These are phyloP conservation scores for Neurospora sp. DNA, from an alignment of 2,329 filamentous ascomycete species.

Conservation along the genomic window DNA sequence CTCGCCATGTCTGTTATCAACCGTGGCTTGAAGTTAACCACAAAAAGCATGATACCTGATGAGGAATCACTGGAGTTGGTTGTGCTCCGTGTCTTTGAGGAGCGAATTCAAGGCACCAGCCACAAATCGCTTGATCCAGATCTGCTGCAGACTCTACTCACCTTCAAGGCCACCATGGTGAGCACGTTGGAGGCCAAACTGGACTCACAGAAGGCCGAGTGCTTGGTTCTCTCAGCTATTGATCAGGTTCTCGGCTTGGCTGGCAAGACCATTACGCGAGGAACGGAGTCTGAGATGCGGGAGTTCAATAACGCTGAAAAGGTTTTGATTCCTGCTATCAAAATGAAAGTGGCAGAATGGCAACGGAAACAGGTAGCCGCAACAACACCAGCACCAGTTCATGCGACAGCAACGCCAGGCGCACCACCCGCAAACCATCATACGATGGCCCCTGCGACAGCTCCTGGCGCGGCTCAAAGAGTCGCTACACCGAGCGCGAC, in stretches of 20 bases:
- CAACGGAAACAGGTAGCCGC: not conserved
- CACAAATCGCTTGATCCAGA: conserved; percentile 25
- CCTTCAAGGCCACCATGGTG: conserved; percentile 37
- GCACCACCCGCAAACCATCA: not conserved
- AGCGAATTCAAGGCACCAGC: conserved; percentile 7
- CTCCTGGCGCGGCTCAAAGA: not conserved
- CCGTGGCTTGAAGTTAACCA: conserved; percentile 38
- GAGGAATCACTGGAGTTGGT: conserved; percentile 38
- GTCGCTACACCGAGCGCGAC: not conserved
- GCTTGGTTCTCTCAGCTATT: conserved; percentile 39
- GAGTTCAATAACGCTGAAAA: conserved; percentile 23
- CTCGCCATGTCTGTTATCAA: conserved; percentile 45
- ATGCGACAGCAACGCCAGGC: not conserved
- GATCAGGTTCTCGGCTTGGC: conserved; percentile 40
- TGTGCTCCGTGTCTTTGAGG: conserved; percentile 33
- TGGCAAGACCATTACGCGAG: conserved; percentile 28
- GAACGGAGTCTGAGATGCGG: conserved; percentile 18
- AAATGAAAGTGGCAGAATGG: conserved; percentile 9
- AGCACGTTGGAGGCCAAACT: conserved; percentile 31
- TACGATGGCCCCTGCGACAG: not conserved
- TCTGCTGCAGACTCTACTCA: conserved; percentile 31
- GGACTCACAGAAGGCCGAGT: conserved; percentile 34
- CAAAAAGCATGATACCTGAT: conserved; percentile 28
- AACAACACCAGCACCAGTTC: not conserved
- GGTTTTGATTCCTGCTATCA: conserved; percentile 21